These are phyloP conservation scores for Hypomontagnella submonticulosa DNA, from an alignment of 495 filamentous ascomycete genomes.

Conservation along the genomic window DNA sequence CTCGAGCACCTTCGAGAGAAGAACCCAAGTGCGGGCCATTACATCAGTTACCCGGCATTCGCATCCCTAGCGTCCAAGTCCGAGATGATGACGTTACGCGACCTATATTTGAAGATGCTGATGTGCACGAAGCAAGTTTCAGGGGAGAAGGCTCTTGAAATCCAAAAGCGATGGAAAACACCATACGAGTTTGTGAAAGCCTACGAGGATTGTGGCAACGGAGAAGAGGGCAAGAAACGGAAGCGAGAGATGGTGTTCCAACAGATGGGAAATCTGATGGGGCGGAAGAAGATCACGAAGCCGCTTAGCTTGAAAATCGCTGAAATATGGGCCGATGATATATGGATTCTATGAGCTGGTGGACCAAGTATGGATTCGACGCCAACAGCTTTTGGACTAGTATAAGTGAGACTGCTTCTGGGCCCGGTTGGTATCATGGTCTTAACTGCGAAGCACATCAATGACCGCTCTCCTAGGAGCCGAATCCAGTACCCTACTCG, in stretches of 20 bases:
- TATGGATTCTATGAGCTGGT: slow-evolving; percentile 20
- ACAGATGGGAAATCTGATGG: slow-evolving; percentile 66
- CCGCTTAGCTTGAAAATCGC: slow-evolving; percentile 74
- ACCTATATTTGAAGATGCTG: slow-evolving; percentile 86
- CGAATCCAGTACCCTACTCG: too few species aligned
- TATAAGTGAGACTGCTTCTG: too few species aligned
- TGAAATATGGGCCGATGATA: slow-evolving; percentile 72
- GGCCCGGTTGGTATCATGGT: too few species aligned
- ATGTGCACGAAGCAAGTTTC: slow-evolving; percentile 84
- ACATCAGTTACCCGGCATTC: slow-evolving; percentile 79
- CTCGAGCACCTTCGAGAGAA: slow-evolving; percentile 65
- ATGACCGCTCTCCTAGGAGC: too few species aligned
- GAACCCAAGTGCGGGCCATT: slow-evolving; percentile 62
- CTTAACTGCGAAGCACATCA: too few species aligned
- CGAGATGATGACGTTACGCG: slow-evolving; percentile 75
- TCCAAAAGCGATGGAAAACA: slow-evolving; percentile 79
- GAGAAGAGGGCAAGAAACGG: slow-evolving; percentile 59
- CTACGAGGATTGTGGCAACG: slow-evolving; percentile 63
- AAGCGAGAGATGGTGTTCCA: slow-evolving; percentile 65
- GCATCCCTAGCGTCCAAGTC: slow-evolving; percentile 78
- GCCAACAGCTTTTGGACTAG: background rate
- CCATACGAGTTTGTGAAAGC: slow-evolving; percentile 76
- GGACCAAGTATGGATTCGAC: background rate
- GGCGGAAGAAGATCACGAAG: slow-evolving; percentile 74
- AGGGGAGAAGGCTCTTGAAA: slow-evolving; percentile 83